These are phyloP conservation scores for Rhododendron williamsianum DNA, from an alignment of 148 eudicot species.

Conservation along the genomic window DNA sequence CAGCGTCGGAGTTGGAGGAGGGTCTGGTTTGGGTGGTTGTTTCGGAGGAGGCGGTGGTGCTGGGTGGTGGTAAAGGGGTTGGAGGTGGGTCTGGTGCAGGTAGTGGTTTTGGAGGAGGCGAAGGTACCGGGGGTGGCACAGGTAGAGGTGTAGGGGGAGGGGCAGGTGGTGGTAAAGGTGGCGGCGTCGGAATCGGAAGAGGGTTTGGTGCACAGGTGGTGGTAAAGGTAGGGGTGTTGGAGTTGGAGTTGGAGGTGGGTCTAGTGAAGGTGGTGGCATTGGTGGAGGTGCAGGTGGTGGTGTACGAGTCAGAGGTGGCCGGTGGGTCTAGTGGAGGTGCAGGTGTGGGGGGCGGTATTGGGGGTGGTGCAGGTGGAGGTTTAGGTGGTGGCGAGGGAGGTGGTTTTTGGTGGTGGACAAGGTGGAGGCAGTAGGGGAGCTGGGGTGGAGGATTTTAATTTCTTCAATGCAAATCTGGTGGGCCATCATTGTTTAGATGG, in stretches of 20 bases:
- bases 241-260: neutral
- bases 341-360: too few relatives aligned
- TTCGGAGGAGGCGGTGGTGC: too few relatives aligned
- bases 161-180: neutral
- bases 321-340: neutral
- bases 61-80: neutral
- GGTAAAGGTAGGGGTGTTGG: neutral
- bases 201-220: neutral
- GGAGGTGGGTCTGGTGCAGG: slow-evolving; percentile 9
- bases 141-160: neutral
- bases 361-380: slow-evolving; percentile 6
- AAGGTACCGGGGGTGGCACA: neutral
- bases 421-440: neutral
- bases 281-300: slow-evolving; percentile 14
- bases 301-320: neutral
- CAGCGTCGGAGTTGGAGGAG: too few relatives aligned
- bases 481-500: neutral
- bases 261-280: slow-evolving; percentile 8
- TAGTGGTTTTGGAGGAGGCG: slow-evolving; percentile 15
- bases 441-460: neutral
- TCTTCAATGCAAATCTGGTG: neutral
- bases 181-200: neutral
- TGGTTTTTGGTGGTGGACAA: neutral
- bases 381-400: neutral
- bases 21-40: too few relatives aligned